Base-by-base conservation (phyloP, 2,329 filamentous ascomycete species). In the Peltaster fructicola region DNA sequence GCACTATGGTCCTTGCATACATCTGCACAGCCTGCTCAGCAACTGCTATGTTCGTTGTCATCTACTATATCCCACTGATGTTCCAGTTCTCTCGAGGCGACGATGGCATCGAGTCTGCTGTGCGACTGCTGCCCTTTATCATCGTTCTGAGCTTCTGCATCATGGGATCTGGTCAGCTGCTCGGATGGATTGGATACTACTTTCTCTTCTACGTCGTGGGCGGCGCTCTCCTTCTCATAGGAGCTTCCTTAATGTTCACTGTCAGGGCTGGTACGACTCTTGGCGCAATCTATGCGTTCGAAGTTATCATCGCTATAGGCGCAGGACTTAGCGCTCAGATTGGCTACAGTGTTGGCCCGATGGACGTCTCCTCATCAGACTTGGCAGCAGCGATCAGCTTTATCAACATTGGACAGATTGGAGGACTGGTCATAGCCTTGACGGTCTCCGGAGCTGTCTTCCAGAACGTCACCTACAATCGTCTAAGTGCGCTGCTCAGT, bases 51-150 rank as follows among this genome's bases (percentile, higher is more conserved):
- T n/a, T n/a, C 10, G 14, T 38, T 24, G 47, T 49, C 0, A 45
- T 61, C 5, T 68, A 66, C 43, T 68, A 61, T 40, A 55, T 61
- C 6, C 64, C 64, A 0, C 44, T 68, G 1, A 65, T n/a, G n/a
- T n/a, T n/a, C n/a, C n/a, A n/a, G n/a, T n/a, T 67, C 36, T 50
- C 51, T 0, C 49, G 45, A 3, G 54, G 54, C 3, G 58, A 61
- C 20, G 41, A 33, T 0, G 44, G 55, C 0, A 35, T 61, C 3
- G 30, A 51, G 8, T 48, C 56, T 7, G 54, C 50, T 1, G 47
- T 55, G 2, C 44, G 49, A 6, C 39, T 60, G 1, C 37, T 61
- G 2, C 59, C 57, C 0, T 47, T 56, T 14, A 39, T 59, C 19
- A 29, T 51, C 14, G 44, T 55, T 1, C 26, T 53, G 1, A 44